Base-by-base conservation (phyloP, 2,329 filamentous ascomycete genomes). In the Gliomastix tumulicola region DNA sequence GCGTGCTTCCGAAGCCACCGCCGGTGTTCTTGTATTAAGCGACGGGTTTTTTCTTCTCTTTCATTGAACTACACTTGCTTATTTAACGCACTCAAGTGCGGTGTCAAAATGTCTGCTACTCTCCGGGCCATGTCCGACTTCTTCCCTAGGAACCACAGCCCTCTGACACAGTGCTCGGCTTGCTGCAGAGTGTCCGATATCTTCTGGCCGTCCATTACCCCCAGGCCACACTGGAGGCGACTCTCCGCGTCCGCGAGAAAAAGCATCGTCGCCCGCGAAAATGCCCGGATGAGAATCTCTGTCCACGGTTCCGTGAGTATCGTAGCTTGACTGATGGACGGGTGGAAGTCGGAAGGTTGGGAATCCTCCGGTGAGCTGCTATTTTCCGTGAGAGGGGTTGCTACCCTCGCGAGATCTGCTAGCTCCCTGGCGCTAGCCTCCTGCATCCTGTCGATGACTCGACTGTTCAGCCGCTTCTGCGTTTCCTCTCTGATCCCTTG, bases 231-330 rank as follows among this genome's bases (percentile, higher is more conserved):
- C n/a, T n/a, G n/a, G n/a, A n/a, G n/a, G n/a, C n/a, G n/a, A n/a
- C n/a, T n/a, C 3, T 48, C 47, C 0, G 46, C 50, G 30, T 51
- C 51, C 12, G 63, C 51, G 3, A 75, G 42, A 7, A 60, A 46
- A 16, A 56, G 38, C 3, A 56, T 46, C 2, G 53, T 64, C 0
- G 71, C 67, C 45, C 65, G 69, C n/a, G 65, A 59, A 38, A 77
- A 76, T 0, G 66, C 65, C 20, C 69, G 59, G 37, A 75, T 67
- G 18, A 76, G 50, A 3, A 77, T 63, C n/a, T 68, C 65, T 2
- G 73, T 76, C 74, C 74, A 78, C 0, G 74, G 74, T 42, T 79
- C 74, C 0, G 72, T 76, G 18, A 79, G 49, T 10, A 79, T 57
- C 1, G 73, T 68, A 6, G 68, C 71, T 42, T 74, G 63, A 37